Conservation (phyloP, 495 filamentous ascomycete genomes). For the Annulohypoxylon moriforme region DNA sequence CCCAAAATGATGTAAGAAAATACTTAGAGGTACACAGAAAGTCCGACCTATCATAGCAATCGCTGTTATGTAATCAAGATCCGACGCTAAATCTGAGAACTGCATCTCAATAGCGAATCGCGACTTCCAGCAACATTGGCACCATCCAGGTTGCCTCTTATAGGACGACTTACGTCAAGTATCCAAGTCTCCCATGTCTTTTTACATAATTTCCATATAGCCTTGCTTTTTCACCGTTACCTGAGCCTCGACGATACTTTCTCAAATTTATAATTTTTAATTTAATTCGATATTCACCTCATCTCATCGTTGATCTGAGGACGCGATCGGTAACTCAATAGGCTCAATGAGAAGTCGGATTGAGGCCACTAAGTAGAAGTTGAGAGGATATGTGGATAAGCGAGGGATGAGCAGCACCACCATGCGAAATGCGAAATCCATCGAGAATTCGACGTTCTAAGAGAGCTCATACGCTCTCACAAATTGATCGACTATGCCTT, state of each 20-base stretch:
- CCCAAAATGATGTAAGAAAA: not conserved
- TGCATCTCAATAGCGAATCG: conserved; percentile 14
- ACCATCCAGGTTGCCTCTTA: conserved; percentile 5
- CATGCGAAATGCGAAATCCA: conserved; percentile 34
- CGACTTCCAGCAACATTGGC: not conserved
- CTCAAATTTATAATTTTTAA: not conserved
- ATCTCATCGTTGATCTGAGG: not conserved
- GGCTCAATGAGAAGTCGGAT: not conserved
- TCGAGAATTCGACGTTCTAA: conserved; percentile 23
- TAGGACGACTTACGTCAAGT: conserved; percentile 1
- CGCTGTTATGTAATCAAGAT: conserved; percentile 16
- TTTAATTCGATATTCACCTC: not conserved
- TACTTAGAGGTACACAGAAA: not conserved
- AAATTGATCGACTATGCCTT: conserved; percentile 51
- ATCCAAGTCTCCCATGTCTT: not conserved
- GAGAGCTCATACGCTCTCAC: conserved; percentile 12
- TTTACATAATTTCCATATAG: conserved; percentile 5
- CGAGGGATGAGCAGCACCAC: conserved; percentile 20
- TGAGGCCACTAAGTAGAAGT: not conserved
- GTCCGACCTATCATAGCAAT: not conserved
- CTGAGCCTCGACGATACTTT: not conserved
- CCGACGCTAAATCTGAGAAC: not conserved
- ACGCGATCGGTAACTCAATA: not conserved
- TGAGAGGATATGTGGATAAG: not conserved
- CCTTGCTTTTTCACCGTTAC: not conserved